Evolutionary conservation across 139 green algal genomes (phyloP).

Genomic region (Pseudopediastrum boryanum): DNA sequence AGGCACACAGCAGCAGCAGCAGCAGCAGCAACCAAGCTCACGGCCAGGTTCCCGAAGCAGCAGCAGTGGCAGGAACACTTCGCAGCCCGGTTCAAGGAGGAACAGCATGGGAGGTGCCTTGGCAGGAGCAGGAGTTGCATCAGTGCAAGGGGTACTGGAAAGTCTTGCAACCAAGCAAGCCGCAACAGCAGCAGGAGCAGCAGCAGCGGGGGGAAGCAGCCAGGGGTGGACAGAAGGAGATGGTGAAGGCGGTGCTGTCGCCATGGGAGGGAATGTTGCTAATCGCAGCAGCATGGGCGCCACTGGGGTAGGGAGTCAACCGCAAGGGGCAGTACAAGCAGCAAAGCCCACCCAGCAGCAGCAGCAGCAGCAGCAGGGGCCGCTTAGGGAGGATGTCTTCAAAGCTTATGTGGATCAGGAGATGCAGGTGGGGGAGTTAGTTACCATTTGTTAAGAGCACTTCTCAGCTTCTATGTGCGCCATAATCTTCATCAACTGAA

Average conservation of each 20-base stretch:
- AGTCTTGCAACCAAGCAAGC: background rate
- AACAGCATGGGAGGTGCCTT: background rate
- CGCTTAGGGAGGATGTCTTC: constrained; percentile 31
- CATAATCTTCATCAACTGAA: background rate
- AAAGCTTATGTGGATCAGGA: constrained; percentile 30
- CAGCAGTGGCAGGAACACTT: constrained; percentile 2
- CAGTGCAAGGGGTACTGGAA: too few species aligned
- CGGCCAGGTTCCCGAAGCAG: background rate
- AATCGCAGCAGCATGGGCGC: too few species aligned
- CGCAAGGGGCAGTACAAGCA: background rate
- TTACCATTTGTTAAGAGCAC: background rate
- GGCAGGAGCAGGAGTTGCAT: background rate
- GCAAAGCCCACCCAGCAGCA: background rate
- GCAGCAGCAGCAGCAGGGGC: background rate
- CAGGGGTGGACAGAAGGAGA: background rate
- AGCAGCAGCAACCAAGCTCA: background rate
- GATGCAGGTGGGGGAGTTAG: constrained; percentile 15
- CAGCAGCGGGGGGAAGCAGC: background rate
- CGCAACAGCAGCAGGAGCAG: background rate
- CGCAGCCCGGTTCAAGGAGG: background rate
- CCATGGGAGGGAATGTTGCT: background rate
- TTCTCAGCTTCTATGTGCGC: background rate
- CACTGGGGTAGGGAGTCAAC: background rate
- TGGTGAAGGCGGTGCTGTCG: background rate
- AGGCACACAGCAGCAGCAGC: background rate